These are phyloP conservation scores for Umbellularia californica DNA, from an alignment of 164 flowering plant species.

Conservation along the genomic window DNA sequence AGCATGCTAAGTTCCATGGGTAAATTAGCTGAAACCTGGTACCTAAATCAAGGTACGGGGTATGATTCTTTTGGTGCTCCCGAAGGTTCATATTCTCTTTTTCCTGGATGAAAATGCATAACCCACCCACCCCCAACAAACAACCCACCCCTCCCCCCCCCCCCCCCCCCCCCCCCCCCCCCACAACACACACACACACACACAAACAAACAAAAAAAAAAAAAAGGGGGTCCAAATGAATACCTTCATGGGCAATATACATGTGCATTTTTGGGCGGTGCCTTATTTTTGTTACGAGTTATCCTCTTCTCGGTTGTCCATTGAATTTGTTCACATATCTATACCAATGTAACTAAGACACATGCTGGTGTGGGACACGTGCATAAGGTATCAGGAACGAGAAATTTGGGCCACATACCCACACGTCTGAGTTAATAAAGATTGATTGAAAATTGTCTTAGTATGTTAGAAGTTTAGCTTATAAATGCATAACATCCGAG, in stretches of 20 bases:
- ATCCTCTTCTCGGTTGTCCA: background rate
- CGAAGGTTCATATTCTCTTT: conserved; percentile 2
- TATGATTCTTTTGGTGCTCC: conserved; percentile 5
- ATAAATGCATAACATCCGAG: background rate
- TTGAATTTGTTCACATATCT: too few species aligned
- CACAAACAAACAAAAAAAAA: too few species aligned
- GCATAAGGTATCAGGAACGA: too few species aligned
- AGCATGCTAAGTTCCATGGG: conserved; percentile 1
- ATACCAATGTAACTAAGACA: too few species aligned
- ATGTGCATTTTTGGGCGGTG: background rate
- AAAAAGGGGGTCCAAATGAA: background rate
- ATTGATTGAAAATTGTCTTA: too few species aligned
- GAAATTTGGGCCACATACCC: too few species aligned
- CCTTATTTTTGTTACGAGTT: background rate
- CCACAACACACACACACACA: too few species aligned
- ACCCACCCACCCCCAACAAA: background rate
- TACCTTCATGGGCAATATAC: background rate
- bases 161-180: too few species aligned
- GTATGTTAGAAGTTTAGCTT: too few species aligned
- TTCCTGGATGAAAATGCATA: background rate
- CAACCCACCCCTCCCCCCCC: too few species aligned
- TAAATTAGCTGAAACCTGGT: conserved; percentile 1
- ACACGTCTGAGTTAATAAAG: too few species aligned
- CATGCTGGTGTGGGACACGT: too few species aligned
- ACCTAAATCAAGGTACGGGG: conserved; percentile 5